These are phyloP conservation scores for Dactylellina drechsleri DNA, from an alignment of 2,329 filamentous ascomycete genomes.

Conservation along the genomic window DNA sequence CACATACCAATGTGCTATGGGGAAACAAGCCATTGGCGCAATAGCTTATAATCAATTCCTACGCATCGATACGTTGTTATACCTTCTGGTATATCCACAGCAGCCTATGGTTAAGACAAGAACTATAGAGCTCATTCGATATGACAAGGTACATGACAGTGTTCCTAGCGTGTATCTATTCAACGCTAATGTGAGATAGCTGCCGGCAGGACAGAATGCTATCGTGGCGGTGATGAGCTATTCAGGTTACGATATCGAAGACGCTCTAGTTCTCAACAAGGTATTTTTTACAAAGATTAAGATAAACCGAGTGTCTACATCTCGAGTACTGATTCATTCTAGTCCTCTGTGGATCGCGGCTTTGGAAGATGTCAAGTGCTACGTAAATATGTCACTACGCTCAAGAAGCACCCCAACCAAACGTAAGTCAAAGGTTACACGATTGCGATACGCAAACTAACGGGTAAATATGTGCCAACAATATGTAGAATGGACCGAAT, in stretches of 20 bases:
- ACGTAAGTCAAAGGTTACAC: slow-evolving; percentile 22
- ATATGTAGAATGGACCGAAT: slow-evolving; percentile 71
- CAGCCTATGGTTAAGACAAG: slow-evolving; percentile 97
- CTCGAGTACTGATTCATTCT: neutral
- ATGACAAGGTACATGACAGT: slow-evolving; percentile 73
- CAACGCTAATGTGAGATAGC: slow-evolving; percentile 59
- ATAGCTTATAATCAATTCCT: slow-evolving; percentile 99
- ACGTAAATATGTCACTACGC: slow-evolving; percentile 85
- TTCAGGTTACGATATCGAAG: slow-evolving; percentile 99
- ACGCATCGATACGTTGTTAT: slow-evolving; percentile 93
- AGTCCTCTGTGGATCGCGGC: slow-evolving; percentile 87
- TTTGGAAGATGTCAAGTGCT: slow-evolving; percentile 99
- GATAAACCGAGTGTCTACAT: neutral
- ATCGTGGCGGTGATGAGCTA: slow-evolving; percentile 99
- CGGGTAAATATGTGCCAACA: neutral
- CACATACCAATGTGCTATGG: slow-evolving; percentile 99
- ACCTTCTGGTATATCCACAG: slow-evolving; percentile 97
- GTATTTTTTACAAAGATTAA: neutral
- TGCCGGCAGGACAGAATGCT: slow-evolving; percentile 95
- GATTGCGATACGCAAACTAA: too few species aligned
- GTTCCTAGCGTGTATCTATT: neutral
- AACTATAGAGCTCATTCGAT: slow-evolving; percentile 95
- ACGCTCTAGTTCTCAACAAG: slow-evolving; percentile 95
- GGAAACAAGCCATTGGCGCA: slow-evolving; percentile 98
- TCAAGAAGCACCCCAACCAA: slow-evolving; percentile 90